A percentile compares a stretch with the other conserved stretches of the same genome.
Evolutionary conservation across 1,139 yeast species (phyloP).

Genomic region (Geotrichum aggregatum): DNA sequence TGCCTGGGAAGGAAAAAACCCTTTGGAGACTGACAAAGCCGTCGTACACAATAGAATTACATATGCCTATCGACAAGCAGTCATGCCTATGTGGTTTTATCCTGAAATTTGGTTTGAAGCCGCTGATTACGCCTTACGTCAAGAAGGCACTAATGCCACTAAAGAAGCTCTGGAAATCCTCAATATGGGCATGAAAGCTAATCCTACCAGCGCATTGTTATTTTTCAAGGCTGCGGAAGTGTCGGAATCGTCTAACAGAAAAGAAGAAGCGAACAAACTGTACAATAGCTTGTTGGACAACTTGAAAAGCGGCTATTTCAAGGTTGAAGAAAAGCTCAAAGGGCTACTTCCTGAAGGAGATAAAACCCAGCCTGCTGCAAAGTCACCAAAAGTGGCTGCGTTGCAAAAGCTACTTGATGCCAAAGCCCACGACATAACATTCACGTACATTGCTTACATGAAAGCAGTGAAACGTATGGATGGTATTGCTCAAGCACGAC

Average conservation of each 20-base stretch:
- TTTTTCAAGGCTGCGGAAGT: conserved; percentile 66
- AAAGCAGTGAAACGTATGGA: conserved; percentile 39
- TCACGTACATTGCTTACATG: conserved; percentile 39
- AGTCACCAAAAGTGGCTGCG: conserved; percentile 16
- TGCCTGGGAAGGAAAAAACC: conserved; percentile 70
- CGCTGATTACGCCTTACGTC: conserved; percentile 38
- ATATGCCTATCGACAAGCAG: conserved; percentile 70
- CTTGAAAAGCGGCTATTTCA: conserved; percentile 33
- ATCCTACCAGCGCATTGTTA: conserved; percentile 68
- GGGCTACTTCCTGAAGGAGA: conserved; percentile 15
- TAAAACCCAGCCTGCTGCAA: neutral
- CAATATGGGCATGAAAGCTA: conserved; percentile 55
- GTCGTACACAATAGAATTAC: conserved; percentile 57
- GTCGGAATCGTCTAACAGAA: conserved; percentile 56
- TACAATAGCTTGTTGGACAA: conserved; percentile 49
- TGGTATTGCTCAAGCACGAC: conserved; percentile 43
- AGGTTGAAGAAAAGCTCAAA: conserved; percentile 25
- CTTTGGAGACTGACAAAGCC: conserved; percentile 51
- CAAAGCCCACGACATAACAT: conserved; percentile 34
- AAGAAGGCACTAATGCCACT: conserved; percentile 28
- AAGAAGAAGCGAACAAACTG: conserved; percentile 50
- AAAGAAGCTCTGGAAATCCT: conserved; percentile 44
- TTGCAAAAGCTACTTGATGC: conserved; percentile 22
- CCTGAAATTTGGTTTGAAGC: conserved; percentile 88
- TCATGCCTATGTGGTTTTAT: conserved; percentile 59